Conservation (phyloP, 1,139 yeast genomes). For the Taphrina pruni region DNA sequence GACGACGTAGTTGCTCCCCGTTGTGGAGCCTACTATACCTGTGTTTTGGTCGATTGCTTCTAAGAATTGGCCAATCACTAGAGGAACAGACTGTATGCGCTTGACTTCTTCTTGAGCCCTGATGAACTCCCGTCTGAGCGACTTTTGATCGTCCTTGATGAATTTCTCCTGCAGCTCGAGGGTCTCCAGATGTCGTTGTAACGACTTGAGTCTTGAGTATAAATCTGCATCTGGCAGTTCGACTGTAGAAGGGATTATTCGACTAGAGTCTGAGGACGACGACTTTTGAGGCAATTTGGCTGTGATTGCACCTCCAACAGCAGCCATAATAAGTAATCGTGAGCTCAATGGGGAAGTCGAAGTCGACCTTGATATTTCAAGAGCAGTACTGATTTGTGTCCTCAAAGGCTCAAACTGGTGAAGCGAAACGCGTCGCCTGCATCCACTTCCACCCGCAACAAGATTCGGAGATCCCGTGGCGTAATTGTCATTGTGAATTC, state of each 20-base stretch:
- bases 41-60: conserved; percentile 97
- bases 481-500: neutral
- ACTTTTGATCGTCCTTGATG: conserved; percentile 97
- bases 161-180: conserved; percentile 79
- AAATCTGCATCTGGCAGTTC: conserved; percentile 58
- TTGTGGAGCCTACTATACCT: conserved; percentile 95
- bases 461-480: neutral
- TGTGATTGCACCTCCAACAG: conserved; percentile 3
- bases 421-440: neutral
- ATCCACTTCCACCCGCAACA: neutral
- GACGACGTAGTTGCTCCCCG: conserved; percentile 97
- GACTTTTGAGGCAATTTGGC: conserved; percentile 20
- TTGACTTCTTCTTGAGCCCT: conserved; percentile 99
- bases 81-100: conserved; percentile 94
- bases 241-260: conserved; percentile 10
- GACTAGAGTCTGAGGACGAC: conserved; percentile 3
- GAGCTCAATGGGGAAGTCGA: neutral
- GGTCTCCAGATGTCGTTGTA: conserved; percentile 87
- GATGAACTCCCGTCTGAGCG: conserved; percentile 87
- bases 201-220: conserved; percentile 79
- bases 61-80: conserved; percentile 95
- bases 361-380: too few relatives aligned
- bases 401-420: neutral
- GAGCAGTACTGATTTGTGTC: too few relatives aligned
- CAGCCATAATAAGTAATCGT: neutral